Conservation (phyloP, 1,284 basidiomycete genomes). For the Tylopilus sp. region DNA sequence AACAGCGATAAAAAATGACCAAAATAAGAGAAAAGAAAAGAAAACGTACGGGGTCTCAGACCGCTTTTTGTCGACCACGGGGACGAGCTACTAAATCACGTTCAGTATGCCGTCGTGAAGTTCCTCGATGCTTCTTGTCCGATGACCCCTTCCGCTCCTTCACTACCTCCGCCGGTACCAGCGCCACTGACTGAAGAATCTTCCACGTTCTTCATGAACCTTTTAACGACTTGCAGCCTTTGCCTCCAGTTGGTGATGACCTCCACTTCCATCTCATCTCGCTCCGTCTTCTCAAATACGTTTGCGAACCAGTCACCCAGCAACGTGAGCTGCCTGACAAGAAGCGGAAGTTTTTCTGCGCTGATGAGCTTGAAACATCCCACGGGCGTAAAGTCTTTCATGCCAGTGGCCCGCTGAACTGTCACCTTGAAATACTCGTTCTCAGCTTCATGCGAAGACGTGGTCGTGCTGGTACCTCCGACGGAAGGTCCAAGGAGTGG, state of each 20-base stretch:
- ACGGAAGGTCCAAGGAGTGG: conserved; percentile 15
- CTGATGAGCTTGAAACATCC: conserved; percentile 92
- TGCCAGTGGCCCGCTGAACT: conserved; percentile 78
- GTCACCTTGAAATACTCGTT: conserved; percentile 90
- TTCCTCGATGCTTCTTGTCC: conserved; percentile 47
- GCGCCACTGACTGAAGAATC: conserved; percentile 13
- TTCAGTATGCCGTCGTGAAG: conserved; percentile 41
- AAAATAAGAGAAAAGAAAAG: background rate
- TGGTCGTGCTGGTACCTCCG: conserved; percentile 5
- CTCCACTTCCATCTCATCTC: conserved; percentile 65
- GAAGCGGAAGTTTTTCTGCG: conserved; percentile 72
- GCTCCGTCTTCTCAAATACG: conserved; percentile 72
- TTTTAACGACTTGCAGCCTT: conserved; percentile 73
- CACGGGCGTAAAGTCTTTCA: conserved; percentile 88
- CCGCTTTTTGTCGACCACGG: conserved; percentile 3
- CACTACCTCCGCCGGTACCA: conserved; percentile 1
- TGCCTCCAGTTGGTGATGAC: conserved; percentile 87
- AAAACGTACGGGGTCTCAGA: background rate
- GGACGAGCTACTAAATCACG: background rate
- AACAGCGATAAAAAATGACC: conserved; percentile 7
- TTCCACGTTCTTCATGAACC: conserved; percentile 42
- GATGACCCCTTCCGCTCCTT: conserved; percentile 40
- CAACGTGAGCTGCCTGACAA: conserved; percentile 82
- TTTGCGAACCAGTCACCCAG: conserved; percentile 85
- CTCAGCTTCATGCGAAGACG: conserved; percentile 50